phyloP scores from a whole-genome alignment of 495 filamentous ascomycete species.

The Annulohypoxylon stygium region DNA sequence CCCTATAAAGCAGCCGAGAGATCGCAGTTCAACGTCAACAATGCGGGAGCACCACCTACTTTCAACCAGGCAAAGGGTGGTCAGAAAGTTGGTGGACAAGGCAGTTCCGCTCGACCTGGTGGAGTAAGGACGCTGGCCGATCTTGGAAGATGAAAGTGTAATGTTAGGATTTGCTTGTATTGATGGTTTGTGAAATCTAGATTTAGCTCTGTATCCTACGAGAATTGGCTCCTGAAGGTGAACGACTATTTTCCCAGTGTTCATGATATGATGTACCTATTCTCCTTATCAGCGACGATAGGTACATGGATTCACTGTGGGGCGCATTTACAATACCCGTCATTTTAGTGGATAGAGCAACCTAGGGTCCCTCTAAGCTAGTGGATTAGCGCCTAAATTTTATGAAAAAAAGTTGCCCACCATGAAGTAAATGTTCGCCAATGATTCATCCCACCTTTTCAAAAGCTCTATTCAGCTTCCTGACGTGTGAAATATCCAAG shows the following conservation, averaged over 20 bases:
- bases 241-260: background rate
- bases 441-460: background rate
- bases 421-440: constrained; percentile 17
- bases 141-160: constrained; percentile 24
- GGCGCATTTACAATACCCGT: constrained; percentile 27
- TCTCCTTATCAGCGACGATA: constrained; percentile 5
- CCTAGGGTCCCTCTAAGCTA: constrained; percentile 11
- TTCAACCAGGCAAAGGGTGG: constrained; percentile 30
- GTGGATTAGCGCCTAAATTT: constrained; percentile 34
- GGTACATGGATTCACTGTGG: constrained; percentile 13
- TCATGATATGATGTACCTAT: background rate
- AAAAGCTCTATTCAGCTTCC: constrained; percentile 17
- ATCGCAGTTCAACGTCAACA: constrained; percentile 72
- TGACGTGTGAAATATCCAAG: constrained; percentile 11
- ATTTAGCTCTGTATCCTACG: background rate
- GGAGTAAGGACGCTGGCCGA: constrained; percentile 61
- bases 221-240: background rate
- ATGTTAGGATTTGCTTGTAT: background rate
- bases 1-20: constrained; percentile 73
- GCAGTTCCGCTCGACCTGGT: constrained; percentile 48
- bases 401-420: constrained; percentile 8
- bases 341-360: constrained; percentile 32
- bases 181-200: background rate
- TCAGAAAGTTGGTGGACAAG: constrained; percentile 41
- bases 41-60: constrained; percentile 43